Conservation (phyloP, 768 basidiomycete species). For the Heimioporus sp. region DNA sequence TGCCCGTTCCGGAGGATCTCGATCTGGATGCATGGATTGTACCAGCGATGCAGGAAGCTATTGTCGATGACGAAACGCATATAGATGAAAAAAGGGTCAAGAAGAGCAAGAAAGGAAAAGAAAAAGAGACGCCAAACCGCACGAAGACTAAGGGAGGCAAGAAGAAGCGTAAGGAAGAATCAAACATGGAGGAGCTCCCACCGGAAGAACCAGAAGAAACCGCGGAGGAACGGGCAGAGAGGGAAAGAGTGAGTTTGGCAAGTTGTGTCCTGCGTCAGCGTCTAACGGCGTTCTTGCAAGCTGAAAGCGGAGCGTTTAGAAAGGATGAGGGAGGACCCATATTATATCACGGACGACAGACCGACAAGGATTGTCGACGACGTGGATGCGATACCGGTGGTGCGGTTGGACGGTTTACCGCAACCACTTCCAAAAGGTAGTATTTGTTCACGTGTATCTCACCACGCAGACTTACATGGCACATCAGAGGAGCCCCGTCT, state of each 20-base stretch:
- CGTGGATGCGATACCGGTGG: slow-evolving; percentile 90
- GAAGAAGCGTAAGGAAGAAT: slow-evolving; percentile 43
- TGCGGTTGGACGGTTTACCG: slow-evolving; percentile 73
- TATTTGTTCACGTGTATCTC: neutral
- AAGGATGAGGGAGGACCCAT: slow-evolving; percentile 82
- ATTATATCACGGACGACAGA: slow-evolving; percentile 76
- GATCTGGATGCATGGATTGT: slow-evolving; percentile 88
- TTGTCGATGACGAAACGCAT: slow-evolving; percentile 31
- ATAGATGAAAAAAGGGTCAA: slow-evolving; percentile 42
- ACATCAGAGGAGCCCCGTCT: slow-evolving; percentile 36
- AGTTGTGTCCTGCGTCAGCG: neutral
- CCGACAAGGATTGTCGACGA: slow-evolving; percentile 50
- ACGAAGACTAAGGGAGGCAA: slow-evolving; percentile 36
- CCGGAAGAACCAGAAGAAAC: slow-evolving; percentile 49
- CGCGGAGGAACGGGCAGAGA: slow-evolving; percentile 55
- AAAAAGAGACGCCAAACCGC: slow-evolving; percentile 36
- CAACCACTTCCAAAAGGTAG: slow-evolving; percentile 39
- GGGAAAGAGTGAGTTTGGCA: slow-evolving; percentile 55
- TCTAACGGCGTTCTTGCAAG: slow-evolving; percentile 39
- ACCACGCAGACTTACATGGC: slow-evolving; percentile 27
- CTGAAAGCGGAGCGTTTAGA: slow-evolving; percentile 73
- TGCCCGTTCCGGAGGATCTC: slow-evolving; percentile 79
- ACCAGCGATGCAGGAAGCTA: slow-evolving; percentile 45
- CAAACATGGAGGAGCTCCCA: slow-evolving; percentile 28
- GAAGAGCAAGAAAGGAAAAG: slow-evolving; percentile 44